Percentiles rank a stretch among this genome's conserved stretches.
Evolutionary conservation across 1,284 basidiomycete species (phyloP).

Genomic region (Pascua guehoae): DNA sequence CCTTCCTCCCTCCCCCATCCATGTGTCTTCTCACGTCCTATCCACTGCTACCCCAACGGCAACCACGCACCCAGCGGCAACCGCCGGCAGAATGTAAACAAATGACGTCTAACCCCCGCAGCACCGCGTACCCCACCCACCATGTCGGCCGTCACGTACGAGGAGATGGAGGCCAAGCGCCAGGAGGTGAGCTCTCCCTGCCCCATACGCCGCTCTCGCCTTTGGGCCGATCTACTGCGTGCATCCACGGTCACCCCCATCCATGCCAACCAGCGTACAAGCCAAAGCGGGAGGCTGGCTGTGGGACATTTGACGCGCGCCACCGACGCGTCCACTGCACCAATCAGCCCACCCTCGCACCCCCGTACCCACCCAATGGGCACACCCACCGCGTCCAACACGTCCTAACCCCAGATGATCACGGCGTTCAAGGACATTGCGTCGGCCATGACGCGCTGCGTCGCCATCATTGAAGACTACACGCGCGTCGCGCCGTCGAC

Average conservation of each 20-base stretch:
- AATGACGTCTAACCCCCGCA: neutral
- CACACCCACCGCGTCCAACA: neutral
- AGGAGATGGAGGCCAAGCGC: constrained; percentile 48
- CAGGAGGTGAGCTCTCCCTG: constrained; percentile 36
- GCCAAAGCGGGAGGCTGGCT: too few species aligned
- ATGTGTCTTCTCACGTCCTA: neutral
- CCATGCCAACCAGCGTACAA: too few species aligned
- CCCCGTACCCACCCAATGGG: neutral
- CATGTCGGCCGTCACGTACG: constrained; percentile 25
- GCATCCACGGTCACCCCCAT: too few species aligned
- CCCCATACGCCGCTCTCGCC: neutral
- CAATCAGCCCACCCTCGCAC: neutral
- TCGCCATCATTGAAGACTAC: constrained; percentile 45
- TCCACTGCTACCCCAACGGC: neutral
- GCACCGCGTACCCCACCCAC: constrained; percentile 2
- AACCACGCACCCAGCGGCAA: neutral
- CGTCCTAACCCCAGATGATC: constrained; percentile 40
- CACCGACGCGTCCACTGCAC: neutral
- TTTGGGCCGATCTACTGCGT: too few species aligned
- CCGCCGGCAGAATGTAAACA: too few species aligned
- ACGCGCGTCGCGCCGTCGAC: constrained; percentile 37
- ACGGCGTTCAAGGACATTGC: constrained; percentile 46
- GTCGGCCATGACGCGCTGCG: constrained; percentile 45
- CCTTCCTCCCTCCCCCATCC: neutral
- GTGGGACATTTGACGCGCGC: too few species aligned